Evolutionary conservation across 768 basidiomycete genomes (phyloP).

Genomic region (Russula abietina): DNA sequence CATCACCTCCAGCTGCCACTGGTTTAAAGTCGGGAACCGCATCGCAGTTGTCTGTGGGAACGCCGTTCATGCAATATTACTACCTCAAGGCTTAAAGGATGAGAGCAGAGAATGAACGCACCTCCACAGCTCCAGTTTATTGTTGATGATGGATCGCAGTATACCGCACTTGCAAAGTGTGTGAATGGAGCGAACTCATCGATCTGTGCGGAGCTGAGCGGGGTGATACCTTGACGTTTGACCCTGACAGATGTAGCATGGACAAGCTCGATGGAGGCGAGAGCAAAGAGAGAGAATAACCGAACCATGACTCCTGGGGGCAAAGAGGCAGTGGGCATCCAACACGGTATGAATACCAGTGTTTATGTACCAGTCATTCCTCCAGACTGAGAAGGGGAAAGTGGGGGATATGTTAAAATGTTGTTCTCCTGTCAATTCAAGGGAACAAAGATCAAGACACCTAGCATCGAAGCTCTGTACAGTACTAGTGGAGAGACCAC

Average conservation of each 20-base stretch:
- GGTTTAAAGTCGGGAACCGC: conserved; percentile 46
- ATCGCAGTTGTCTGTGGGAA: conserved; percentile 37
- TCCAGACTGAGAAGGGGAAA: no score
- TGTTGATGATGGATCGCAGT: conserved; percentile 30
- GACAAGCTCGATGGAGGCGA: neutral
- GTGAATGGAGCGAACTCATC: conserved; percentile 30
- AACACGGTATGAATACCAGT: neutral
- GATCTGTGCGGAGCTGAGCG: conserved; percentile 28
- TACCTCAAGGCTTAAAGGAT: neutral
- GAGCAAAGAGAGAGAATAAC: neutral
- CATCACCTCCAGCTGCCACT: conserved; percentile 45
- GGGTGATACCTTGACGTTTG: conserved; percentile 23
- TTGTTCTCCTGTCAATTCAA: no score
- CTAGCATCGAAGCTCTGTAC: neutral
- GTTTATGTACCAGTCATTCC: neutral
- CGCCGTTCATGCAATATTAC: neutral
- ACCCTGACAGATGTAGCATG: neutral
- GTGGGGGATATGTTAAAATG: no score
- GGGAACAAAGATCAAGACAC: neutral
- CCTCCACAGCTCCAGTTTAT: conserved; percentile 31
- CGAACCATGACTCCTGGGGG: neutral
- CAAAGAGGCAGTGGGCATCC: neutral
- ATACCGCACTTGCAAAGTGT: conserved; percentile 31
- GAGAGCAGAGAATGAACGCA: conserved; percentile 9
- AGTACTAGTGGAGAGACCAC: neutral